These are phyloP conservation scores for Paracamarosporium sp. DNA, from an alignment of 2,329 filamentous ascomycete genomes.

Conservation along the genomic window DNA sequence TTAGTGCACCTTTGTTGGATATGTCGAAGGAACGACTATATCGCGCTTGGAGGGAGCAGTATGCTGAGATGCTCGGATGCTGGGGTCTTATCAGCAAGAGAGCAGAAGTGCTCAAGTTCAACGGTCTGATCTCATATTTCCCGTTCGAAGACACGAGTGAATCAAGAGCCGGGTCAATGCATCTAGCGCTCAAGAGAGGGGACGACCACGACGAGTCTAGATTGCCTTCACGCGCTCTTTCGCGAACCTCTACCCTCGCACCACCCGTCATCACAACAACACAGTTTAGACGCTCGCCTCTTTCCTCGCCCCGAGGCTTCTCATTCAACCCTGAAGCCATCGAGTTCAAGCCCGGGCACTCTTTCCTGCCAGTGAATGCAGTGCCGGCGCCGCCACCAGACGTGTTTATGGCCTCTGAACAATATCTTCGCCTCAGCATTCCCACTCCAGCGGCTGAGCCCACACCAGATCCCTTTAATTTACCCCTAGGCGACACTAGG, in stretches of 20 bases:
- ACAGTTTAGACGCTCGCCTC: conserved; percentile 31
- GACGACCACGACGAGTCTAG: conserved; percentile 14
- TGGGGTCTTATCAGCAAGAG: conserved; percentile 64
- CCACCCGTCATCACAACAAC: conserved; percentile 24
- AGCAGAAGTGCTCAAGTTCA: conserved; percentile 66
- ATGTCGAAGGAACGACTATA: conserved; percentile 56
- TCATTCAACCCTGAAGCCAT: conserved; percentile 45
- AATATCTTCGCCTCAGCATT: conserved; percentile 40
- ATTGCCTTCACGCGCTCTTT: conserved; percentile 21
- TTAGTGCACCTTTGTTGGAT: conserved; percentile 58
- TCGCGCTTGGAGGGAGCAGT: conserved; percentile 61
- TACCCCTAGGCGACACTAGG: conserved; percentile 24
- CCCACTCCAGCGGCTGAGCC: conserved; percentile 23
- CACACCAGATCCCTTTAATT: conserved; percentile 18
- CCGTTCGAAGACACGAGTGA: conserved; percentile 18
- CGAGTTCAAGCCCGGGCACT: conserved; percentile 39
- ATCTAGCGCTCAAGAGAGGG: conserved; percentile 29
- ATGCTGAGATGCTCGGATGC: conserved; percentile 64
- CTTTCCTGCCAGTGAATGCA: conserved; percentile 23
- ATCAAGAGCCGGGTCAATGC: conserved; percentile 35
- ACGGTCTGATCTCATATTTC: conserved; percentile 50
- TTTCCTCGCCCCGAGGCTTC: conserved; percentile 35
- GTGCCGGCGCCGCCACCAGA: conserved; percentile 19
- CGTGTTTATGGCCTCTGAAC: conserved; percentile 27
- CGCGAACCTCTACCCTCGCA: conserved; percentile 31